Evolutionary conservation across 495 filamentous ascomycete genomes (phyloP), one percentile per base, ranked within the genome.

Genomic region (Amphirosellinia nigrospora): DNA sequence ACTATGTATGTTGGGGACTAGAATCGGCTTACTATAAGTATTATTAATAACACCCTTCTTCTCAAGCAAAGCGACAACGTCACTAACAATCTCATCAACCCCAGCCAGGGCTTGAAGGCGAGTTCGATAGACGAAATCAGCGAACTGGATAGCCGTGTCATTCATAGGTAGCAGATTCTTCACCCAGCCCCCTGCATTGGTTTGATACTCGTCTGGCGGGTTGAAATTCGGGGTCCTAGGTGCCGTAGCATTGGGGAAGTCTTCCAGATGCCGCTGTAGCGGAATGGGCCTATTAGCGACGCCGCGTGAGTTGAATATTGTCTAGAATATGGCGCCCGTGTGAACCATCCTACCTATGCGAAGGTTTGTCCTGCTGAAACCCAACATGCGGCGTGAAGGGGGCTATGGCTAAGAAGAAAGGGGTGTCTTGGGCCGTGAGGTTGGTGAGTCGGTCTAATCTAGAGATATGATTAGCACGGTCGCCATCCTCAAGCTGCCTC

Each of bases 41-140:
- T 89, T 85, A 26, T 88, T 84, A 8, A 88, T 68, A 53, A 84
- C 68, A 32, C 74, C 81, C 32, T 79, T 80, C 10, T 80, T 71
- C 34, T 86, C 79, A 0, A 90, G 77, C 1, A 81, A 78, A 2
- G 72, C 72, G 0, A 89, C 70, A 0, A 89, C 70, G 0, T 72
- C 73, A 23, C 87, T 83, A 3, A 90, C 82, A 10, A 89, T 77
- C 70, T 89, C 88, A 64, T 90, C 88, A 3, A 89, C 86, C 4
- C 81, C 80, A 63, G 87, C 85, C 30, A 89, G 63, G 2, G 85
- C 79, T 7, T 83, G 85, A 28, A 89, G 73, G 3, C 88, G 82
- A 11, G 77, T 71, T 7, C 88, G 83, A 74, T 89, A 89, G 74
- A 83, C 86, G 38, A 84, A 74, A 68, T 71, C 69, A 8, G 39